Evolutionary conservation across 352 stramenopile genomes (phyloP).

Genomic region (Globisporangium spiculum): DNA sequence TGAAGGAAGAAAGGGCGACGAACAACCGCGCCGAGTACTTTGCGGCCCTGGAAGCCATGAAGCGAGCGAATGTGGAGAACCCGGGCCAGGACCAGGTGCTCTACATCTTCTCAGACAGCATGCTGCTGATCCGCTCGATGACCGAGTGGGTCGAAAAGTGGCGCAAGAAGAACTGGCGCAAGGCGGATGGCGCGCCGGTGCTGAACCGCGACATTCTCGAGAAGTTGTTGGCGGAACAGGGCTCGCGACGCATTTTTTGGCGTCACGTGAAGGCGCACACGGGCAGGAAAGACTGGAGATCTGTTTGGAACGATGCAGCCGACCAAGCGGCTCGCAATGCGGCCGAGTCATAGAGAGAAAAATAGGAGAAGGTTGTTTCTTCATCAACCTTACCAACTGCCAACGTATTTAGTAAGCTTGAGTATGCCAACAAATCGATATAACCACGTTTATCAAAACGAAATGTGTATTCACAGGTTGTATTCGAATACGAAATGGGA

Average conservation of each 20-base stretch:
- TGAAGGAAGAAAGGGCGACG: slow-evolving; percentile 36
- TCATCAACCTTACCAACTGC: background rate
- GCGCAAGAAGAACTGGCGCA: slow-evolving; percentile 61
- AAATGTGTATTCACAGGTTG: background rate
- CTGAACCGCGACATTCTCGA: slow-evolving; percentile 72
- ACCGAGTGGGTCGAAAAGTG: slow-evolving; percentile 68
- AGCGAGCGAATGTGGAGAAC: slow-evolving; percentile 60
- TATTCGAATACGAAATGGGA: background rate
- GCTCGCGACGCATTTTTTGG: slow-evolving; percentile 51
- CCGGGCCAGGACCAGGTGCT: slow-evolving; percentile 28
- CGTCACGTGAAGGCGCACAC: slow-evolving; percentile 60
- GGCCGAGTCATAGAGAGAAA: background rate
- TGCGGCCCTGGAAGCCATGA: slow-evolving; percentile 43
- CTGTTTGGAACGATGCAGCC: background rate
- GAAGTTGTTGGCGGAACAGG: slow-evolving; percentile 40
- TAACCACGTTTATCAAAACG: background rate
- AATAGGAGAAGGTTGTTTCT: background rate
- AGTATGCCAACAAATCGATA: background rate
- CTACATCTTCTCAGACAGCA: slow-evolving; percentile 77
- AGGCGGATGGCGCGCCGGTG: slow-evolving; percentile 47
- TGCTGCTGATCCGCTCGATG: slow-evolving; percentile 80
- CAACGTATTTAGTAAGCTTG: background rate
- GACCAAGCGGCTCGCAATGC: background rate
- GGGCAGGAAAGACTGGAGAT: slow-evolving; percentile 28
- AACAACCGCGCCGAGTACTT: slow-evolving; percentile 33